Percentiles rank a stretch among this genome's conserved stretches.
phyloP scores from a whole-genome alignment of 1,139 yeast species.

The Eremothecium sinecaudum region DNA sequence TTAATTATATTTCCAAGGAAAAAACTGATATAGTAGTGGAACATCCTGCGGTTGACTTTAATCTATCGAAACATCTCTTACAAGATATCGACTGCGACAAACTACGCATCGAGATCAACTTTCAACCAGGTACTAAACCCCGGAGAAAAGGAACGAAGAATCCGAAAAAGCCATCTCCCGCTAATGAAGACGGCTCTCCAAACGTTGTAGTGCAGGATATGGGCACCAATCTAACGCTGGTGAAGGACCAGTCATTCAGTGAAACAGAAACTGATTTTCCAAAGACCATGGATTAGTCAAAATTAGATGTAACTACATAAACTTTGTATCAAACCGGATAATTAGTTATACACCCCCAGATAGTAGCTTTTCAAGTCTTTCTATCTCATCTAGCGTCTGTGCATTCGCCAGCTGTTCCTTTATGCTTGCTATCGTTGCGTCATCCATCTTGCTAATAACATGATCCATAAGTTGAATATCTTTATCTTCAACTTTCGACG shows the following conservation, averaged over 20 bases:
- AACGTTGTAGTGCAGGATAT: slow-evolving; percentile 3
- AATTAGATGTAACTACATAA: too few relatives aligned
- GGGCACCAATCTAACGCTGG: slow-evolving; percentile 3
- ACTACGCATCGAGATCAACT: slow-evolving; percentile 4
- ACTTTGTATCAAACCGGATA: too few relatives aligned
- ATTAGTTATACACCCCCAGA: slow-evolving; percentile 20
- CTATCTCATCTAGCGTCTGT: slow-evolving; percentile 63
- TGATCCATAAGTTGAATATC: slow-evolving; percentile 27
- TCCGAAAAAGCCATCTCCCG: neutral
- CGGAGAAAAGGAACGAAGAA: neutral
- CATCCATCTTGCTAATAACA: slow-evolving; percentile 40
- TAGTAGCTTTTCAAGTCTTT: slow-evolving; percentile 46
- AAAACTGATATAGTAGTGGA: slow-evolving; percentile 3
- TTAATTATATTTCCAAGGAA: slow-evolving; percentile 6
- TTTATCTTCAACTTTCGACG: slow-evolving; percentile 22
- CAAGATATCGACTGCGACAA: slow-evolving; percentile 6
- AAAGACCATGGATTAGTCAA: neutral
- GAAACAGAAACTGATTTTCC: slow-evolving; percentile 1
- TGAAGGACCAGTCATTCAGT: neutral
- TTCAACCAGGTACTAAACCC: slow-evolving; percentile 1
- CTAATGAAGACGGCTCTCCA: neutral
- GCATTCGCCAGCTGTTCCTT: slow-evolving; percentile 51
- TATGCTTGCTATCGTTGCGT: slow-evolving; percentile 41
- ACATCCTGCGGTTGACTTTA: neutral
- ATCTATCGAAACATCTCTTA: slow-evolving; percentile 1